Conservation (phyloP, 2,329 filamentous ascomycete genomes). For the Fusarium succisae region DNA sequence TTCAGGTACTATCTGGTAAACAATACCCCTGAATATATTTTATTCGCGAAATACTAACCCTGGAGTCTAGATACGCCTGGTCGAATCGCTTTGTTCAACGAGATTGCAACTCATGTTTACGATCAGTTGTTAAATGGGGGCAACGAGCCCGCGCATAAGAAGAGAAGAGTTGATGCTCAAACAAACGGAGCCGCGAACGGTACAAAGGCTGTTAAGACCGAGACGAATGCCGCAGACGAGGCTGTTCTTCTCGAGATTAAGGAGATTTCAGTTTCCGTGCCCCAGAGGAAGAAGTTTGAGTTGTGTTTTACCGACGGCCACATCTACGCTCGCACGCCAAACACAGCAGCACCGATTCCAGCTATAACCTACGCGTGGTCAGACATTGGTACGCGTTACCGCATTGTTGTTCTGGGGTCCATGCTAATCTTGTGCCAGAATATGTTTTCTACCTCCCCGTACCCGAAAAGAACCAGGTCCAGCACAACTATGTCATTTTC, state of each 20-base stretch:
- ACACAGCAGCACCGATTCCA: slow-evolving; percentile 60
- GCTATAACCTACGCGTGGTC: slow-evolving; percentile 68
- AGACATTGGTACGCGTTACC: slow-evolving; percentile 64
- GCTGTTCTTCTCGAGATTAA: slow-evolving; percentile 67
- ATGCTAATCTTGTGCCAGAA: slow-evolving; percentile 52
- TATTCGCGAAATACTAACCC: slow-evolving; percentile 10
- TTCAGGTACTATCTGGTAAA: slow-evolving; percentile 63
- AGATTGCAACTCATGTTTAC: slow-evolving; percentile 62
- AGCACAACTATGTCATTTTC: slow-evolving; percentile 73
- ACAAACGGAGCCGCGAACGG: slow-evolving; percentile 36
- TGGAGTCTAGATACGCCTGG: slow-evolving; percentile 58
- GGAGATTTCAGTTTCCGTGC: slow-evolving; percentile 73
- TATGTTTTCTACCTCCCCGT: slow-evolving; percentile 71
- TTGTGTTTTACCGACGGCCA: slow-evolving; percentile 69
- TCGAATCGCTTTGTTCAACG: slow-evolving; percentile 64
- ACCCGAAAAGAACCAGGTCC: slow-evolving; percentile 71
- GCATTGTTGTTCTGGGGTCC: not conserved
- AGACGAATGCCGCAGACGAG: slow-evolving; percentile 57
- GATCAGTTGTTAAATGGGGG: slow-evolving; percentile 51
- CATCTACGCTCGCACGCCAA: slow-evolving; percentile 65
- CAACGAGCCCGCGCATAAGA: slow-evolving; percentile 61
- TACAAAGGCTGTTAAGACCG: slow-evolving; percentile 28
- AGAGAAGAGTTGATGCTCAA: slow-evolving; percentile 60
- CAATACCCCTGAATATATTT: slow-evolving; percentile 30
- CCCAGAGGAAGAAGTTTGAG: slow-evolving; percentile 74